phyloP scores from a whole-genome alignment of 2,329 filamentous ascomycete species.

The Arachnomyces sp. region DNA sequence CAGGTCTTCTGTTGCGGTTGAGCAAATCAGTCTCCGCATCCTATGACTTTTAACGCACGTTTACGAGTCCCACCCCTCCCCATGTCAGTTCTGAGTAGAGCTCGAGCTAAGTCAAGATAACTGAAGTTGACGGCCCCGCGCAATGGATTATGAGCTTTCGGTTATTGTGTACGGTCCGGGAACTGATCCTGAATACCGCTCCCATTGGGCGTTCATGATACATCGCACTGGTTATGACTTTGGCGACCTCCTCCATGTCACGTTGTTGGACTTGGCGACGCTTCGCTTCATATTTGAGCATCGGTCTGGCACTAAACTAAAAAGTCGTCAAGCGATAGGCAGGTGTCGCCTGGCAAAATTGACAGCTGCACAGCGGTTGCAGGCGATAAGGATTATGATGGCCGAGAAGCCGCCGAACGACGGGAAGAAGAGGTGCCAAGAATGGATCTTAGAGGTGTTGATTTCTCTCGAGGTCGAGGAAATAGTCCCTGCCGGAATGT shows the following conservation, averaged over 20 bases:
- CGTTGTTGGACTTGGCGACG: slow-evolving; percentile 14
- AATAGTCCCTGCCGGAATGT: slow-evolving; percentile 15
- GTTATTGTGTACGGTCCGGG: slow-evolving; percentile 19
- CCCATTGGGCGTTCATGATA: slow-evolving; percentile 20
- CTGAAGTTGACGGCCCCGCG: too few relatives aligned
- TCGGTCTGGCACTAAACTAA: slow-evolving; percentile 15
- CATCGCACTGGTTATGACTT: slow-evolving; percentile 12
- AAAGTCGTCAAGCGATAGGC: slow-evolving; percentile 17
- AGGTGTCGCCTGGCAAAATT: slow-evolving; percentile 15
- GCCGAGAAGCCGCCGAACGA: slow-evolving; percentile 15
- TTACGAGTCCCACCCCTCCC: too few relatives aligned
- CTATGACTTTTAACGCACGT: too few relatives aligned
- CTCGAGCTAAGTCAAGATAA: too few relatives aligned
- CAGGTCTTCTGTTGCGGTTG: too few relatives aligned
- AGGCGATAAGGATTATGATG: slow-evolving; percentile 15
- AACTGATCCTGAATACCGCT: slow-evolving; percentile 16
- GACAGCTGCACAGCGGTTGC: slow-evolving; percentile 11
- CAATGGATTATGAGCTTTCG: slow-evolving; percentile 13
- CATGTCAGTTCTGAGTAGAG: too few relatives aligned
- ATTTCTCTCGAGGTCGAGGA: slow-evolving; percentile 20
- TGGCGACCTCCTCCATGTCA: slow-evolving; percentile 22
- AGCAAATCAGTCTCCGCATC: too few relatives aligned
- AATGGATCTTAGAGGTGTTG: slow-evolving; percentile 20
- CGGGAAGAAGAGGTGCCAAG: slow-evolving; percentile 16
- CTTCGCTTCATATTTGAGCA: slow-evolving; percentile 20